Evolutionary conservation across 2,329 filamentous ascomycete species (phyloP), one percentile per base, ranked within the genome.

Genomic region (Epichloe hybrida): DNA sequence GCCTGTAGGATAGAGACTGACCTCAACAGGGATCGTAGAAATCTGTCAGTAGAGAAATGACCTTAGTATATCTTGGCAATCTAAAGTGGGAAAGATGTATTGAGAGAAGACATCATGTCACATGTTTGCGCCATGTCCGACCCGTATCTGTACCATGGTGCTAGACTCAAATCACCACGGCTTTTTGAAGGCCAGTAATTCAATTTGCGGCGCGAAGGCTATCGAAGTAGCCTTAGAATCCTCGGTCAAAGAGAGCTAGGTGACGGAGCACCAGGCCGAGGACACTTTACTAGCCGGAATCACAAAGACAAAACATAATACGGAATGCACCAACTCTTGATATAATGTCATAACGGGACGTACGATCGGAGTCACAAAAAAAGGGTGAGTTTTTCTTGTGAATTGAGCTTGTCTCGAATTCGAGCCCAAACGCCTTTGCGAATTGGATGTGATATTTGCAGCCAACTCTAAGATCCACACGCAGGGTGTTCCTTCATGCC

Each of bases 71-170:
- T 37, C 31, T 31, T 27, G 35, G 35, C 13, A 12, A 27, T 21
- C 21, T 13, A 2, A n/a, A 11, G 34, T 31, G n/a, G 3, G 1
- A 43, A 20, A 27, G 37, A 5, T 27, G 5, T 4, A 45, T 35
- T 8, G 12, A 40, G 38, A 13, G 7, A 46, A 4, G n/a, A 8
- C 12, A 40, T 39, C 4, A 36, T 17, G 20, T 48, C 39, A 34
- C 45, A 9, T 23, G 3, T 5, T 35, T 35, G 37, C 11, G 5
- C 13, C 36, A 71, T 81, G 75, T 81, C 59, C 71, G 76, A 72
- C 77, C 76, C 75, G 78, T 81, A 81, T 81, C 78, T 81, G 78
- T 81, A 77, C 78, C 71, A 71, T 76, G 70, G 69, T 70, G 71
- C 67, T 66, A 59, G 59, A 64, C 76, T 80, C 66, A 65, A 27